These are phyloP conservation scores for Elasticomyces elasticus DNA, from an alignment of 495 filamentous ascomycete species.

Conservation along the genomic window DNA sequence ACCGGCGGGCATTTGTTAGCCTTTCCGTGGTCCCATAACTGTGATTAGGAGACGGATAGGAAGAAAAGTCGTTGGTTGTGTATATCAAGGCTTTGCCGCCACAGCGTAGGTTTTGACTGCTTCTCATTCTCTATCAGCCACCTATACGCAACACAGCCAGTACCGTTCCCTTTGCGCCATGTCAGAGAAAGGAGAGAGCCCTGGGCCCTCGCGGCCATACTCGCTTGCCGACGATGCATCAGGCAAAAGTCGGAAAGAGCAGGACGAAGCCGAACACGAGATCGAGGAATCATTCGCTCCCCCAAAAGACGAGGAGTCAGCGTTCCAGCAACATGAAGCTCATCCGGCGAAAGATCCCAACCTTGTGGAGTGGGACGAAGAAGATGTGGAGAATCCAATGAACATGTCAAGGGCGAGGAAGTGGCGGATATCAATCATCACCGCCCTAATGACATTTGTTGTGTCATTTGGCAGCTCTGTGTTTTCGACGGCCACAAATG, in stretches of 20 bases:
- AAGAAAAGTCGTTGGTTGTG: too few species aligned
- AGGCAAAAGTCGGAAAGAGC: too few species aligned
- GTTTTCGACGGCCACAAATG: conserved; percentile 41
- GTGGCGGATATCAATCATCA: conserved; percentile 19
- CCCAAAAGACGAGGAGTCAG: not conserved
- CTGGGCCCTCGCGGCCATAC: too few species aligned
- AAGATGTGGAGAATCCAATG: conserved; percentile 18
- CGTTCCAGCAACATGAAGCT: not conserved
- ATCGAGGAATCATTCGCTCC: conserved; percentile 8
- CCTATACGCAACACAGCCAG: too few species aligned
- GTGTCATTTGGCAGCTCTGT: conserved; percentile 50
- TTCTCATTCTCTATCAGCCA: too few species aligned
- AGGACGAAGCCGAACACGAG: not conserved
- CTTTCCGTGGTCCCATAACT: too few species aligned
- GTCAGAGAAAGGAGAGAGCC: too few species aligned
- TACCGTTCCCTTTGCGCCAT: too few species aligned
- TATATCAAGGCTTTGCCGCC: too few species aligned
- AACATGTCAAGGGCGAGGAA: conserved; percentile 19
- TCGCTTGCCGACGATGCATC: too few species aligned
- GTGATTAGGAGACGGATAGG: too few species aligned
- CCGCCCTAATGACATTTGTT: conserved; percentile 47
- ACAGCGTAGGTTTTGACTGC: too few species aligned
- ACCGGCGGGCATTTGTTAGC: not conserved
- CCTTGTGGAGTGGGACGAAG: conserved; percentile 16
- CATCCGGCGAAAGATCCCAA: not conserved